Evolutionary conservation across 768 basidiomycete genomes (phyloP).

Genomic region (Suillus bovinus): DNA sequence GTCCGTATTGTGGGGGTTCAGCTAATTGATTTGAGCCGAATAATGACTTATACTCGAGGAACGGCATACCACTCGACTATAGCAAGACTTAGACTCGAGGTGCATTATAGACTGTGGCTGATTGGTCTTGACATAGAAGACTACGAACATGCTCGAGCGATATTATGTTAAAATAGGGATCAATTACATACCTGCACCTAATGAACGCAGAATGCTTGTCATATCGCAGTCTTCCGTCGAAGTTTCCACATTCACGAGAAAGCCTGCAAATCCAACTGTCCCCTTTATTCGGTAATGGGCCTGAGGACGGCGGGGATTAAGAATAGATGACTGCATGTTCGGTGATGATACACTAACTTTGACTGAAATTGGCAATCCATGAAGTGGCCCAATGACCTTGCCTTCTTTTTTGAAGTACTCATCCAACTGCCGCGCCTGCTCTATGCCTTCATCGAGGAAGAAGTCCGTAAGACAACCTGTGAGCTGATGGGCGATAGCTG

Average conservation of each 20-base stretch:
- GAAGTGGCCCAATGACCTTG: conserved; percentile 42
- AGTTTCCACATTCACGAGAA: conserved; percentile 23
- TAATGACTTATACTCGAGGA: conserved; percentile 24
- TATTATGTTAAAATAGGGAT: not conserved
- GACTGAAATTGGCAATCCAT: conserved; percentile 41
- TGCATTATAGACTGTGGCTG: conserved; percentile 45
- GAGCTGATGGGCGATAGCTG: conserved; percentile 52
- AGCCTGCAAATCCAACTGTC: conserved; percentile 38
- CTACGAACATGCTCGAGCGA: conserved; percentile 20
- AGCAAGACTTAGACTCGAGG: conserved; percentile 36
- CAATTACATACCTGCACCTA: conserved; percentile 39
- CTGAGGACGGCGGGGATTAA: conserved; percentile 17
- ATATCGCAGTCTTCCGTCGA: conserved; percentile 30
- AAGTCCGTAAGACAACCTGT: conserved; percentile 41
- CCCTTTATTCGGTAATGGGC: conserved; percentile 42
- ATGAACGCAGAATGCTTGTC: conserved; percentile 37
- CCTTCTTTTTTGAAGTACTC: conserved; percentile 38
- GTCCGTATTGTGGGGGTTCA: conserved; percentile 46
- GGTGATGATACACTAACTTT: conserved; percentile 30
- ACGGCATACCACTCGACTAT: conserved; percentile 30
- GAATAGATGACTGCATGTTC: not conserved
- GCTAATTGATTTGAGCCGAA: conserved; percentile 19
- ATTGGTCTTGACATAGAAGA: conserved; percentile 46
- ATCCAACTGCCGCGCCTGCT: conserved; percentile 43
- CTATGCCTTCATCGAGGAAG: conserved; percentile 44